A percentile compares a stretch with the other conserved stretches of the same genome.
Evolutionary conservation across 192 early-diverging fungal species (phyloP).

Genomic region (Entrophospora sp.): DNA sequence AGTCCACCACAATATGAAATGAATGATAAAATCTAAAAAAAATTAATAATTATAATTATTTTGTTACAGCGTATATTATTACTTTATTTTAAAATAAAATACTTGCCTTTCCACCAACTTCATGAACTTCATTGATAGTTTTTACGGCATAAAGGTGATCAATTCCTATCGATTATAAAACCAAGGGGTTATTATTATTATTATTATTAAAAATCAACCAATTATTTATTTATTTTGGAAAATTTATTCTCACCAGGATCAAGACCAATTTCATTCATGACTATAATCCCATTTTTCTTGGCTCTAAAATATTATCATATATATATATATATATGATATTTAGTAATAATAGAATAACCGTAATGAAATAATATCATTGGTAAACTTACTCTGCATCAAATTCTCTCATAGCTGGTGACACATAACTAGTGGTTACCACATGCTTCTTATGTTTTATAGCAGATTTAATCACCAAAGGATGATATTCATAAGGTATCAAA

Average conservation of each 20-base stretch:
- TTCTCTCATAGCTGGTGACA: constrained; percentile 88
- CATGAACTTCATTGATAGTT: constrained; percentile 84
- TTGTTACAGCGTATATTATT: background rate
- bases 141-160: constrained; percentile 89
- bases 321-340: too few relatives aligned
- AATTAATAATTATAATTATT: constrained; percentile 19
- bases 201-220: background rate
- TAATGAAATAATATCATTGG: background rate
- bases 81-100: background rate
- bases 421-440: constrained; percentile 93
- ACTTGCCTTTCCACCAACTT: constrained; percentile 65
- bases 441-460: constrained; percentile 86
- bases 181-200: too few relatives aligned
- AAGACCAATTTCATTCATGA: constrained; percentile 97
- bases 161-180: too few relatives aligned
- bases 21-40: too few relatives aligned
- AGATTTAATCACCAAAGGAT: constrained; percentile 82
- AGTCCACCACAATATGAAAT: constrained; percentile 96
- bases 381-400: constrained; percentile 65
- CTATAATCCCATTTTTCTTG: constrained; percentile 74
- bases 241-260: constrained; percentile 79
- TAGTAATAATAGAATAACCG: constrained; percentile 4
- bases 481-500: constrained; percentile 86
- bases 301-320: constrained; percentile 39
- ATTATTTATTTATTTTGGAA: too few relatives aligned